Base-by-base conservation (phyloP, 176 grass and related monocot genomes). In the Avena eriantha region DNA sequence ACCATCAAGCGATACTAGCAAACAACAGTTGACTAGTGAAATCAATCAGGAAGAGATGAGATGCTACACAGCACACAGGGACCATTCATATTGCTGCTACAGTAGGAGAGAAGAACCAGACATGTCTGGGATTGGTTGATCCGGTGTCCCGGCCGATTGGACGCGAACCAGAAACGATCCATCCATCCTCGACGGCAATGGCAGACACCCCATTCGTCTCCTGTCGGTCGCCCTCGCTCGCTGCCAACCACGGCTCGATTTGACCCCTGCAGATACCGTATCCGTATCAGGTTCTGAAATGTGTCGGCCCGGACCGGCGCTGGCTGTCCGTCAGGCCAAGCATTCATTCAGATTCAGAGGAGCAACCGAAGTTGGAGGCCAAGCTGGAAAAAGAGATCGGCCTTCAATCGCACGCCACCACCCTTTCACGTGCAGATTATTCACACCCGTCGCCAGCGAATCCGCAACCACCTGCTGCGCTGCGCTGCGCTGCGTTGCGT, bases 311-410 rank as follows among this genome's bases (percentile, higher is more conserved):
- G 29, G 29, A 29, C 29, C n/a, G 22, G 23, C 22, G 23, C 29
- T 48, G 23, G 74, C 49, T 77, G 50, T 77, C 26, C 11, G 26
- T 35, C 21, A 3, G 2, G 7, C 39, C 39, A 41, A 53, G 74
- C 49, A 77, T 77, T 77, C 49, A 77, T 50, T 74, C 45, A 56
- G 74, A 76, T 76, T 76, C 73, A 76, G 73, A 17, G 73, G 73
- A 71, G 72, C 86, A 48, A 34, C 79, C 80, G 23, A 60, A 78
- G 47, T 51, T 79, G 87, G 50, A 47, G 65, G 76, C 50, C 39
- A 11, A 78, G 81, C 73, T 83, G 86, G 87, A 50, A 88, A 88
- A 88, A 59, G 73, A 83, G 43, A 78, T 5, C 6, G 74, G 63
- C 61, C 80, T 88, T 88, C 11, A 88, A 83, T 88, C 76, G 63